Evolutionary conservation across 495 filamentous ascomycete genomes (phyloP).

Genomic region (Xylaria palmicola): DNA sequence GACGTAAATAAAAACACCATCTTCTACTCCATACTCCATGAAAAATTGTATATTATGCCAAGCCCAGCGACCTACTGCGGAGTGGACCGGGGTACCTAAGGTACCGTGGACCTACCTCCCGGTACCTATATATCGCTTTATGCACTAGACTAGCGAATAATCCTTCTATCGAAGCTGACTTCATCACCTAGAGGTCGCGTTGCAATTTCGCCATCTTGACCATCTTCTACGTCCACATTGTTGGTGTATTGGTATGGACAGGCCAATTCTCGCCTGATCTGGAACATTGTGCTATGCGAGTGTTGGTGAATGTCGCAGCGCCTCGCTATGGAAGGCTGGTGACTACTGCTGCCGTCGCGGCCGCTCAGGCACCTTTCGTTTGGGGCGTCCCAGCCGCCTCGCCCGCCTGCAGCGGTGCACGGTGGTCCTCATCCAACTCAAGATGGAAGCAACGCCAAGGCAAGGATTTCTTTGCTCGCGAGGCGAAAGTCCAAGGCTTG

Average conservation of each 20-base stretch:
- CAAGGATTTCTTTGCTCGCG: constrained; percentile 65
- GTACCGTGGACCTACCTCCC: no score
- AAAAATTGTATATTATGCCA: no score
- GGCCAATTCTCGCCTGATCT: constrained; percentile 15
- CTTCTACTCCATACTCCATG: no score
- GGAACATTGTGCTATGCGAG: constrained; percentile 20
- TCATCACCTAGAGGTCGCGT: background rate
- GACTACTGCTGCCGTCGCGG: constrained; percentile 8
- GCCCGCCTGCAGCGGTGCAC: constrained; percentile 15
- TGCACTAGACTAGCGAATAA: background rate
- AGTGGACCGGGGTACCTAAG: no score
- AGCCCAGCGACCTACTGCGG: no score
- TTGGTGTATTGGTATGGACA: constrained; percentile 19
- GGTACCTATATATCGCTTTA: background rate
- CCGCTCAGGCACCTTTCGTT: constrained; percentile 1
- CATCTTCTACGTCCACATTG: background rate
- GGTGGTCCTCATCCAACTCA: constrained; percentile 63
- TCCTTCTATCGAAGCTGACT: background rate
- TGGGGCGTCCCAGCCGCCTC: background rate
- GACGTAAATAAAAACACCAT: no score
- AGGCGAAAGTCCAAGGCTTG: constrained; percentile 70
- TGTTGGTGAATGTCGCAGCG: constrained; percentile 20
- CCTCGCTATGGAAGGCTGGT: constrained; percentile 28
- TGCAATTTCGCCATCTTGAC: background rate
- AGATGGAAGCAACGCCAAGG: constrained; percentile 79